phyloP scores from a whole-genome alignment of 1,139 yeast genomes.

The Nakaseomyces uthaithaninus region DNA sequence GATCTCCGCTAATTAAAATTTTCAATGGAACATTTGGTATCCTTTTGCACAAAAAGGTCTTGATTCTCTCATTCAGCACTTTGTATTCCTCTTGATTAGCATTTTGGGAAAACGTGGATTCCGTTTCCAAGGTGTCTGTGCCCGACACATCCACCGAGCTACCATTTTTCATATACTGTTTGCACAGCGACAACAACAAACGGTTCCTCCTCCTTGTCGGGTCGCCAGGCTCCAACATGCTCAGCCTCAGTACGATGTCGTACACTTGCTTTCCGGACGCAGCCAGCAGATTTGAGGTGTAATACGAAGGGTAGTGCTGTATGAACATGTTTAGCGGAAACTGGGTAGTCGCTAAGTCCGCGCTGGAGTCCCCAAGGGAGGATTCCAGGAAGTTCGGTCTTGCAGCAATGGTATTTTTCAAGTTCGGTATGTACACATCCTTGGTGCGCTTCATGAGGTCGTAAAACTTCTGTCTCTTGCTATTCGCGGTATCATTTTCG shows the following conservation, averaged over 20 bases:
- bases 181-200: slow-evolving; percentile 58
- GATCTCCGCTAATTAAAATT: slow-evolving; percentile 44
- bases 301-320: slow-evolving; percentile 55
- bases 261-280: background rate
- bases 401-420: slow-evolving; percentile 43
- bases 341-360: slow-evolving; percentile 11
- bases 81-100: slow-evolving; percentile 22
- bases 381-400: slow-evolving; percentile 43
- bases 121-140: slow-evolving; percentile 2
- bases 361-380: slow-evolving; percentile 16
- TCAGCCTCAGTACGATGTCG: slow-evolving; percentile 37
- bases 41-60: slow-evolving; percentile 52
- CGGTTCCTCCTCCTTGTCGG: slow-evolving; percentile 60
- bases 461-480: slow-evolving; percentile 29
- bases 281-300: slow-evolving; percentile 38
- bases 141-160: slow-evolving; percentile 10
- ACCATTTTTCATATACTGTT: slow-evolving; percentile 51
- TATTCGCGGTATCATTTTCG: slow-evolving; percentile 7
- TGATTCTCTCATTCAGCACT: slow-evolving; percentile 46
- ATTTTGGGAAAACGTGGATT: background rate
- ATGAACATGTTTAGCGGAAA: slow-evolving; percentile 33
- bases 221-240: slow-evolving; percentile 62
- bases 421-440: slow-evolving; percentile 48
- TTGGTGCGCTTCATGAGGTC: slow-evolving; percentile 50
- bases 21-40: slow-evolving; percentile 47